Conservation (phyloP, 2,329 filamentous ascomycete species). For the Dactylellina sp. region DNA sequence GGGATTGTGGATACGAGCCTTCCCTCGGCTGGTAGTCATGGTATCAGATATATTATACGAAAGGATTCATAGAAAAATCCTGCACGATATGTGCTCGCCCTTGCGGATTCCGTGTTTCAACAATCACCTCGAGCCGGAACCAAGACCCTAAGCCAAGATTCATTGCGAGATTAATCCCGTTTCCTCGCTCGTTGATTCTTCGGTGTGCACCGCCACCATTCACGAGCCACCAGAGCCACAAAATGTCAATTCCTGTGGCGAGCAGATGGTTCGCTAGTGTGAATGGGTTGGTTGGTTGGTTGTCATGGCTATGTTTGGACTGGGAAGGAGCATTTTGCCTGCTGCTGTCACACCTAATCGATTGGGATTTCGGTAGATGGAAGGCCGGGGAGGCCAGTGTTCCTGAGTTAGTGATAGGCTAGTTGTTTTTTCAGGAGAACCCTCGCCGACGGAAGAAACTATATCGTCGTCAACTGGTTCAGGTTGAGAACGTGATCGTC, state of each 20-base stretch:
- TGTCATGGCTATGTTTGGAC: constrained; percentile 16
- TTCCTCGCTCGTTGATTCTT: not conserved
- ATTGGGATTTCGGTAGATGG: constrained; percentile 31
- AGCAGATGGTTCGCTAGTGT: not conserved
- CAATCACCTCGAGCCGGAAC: no score
- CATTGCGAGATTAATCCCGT: not conserved
- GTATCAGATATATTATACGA: no score
- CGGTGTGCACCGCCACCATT: no score
- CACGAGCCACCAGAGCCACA: constrained; percentile 12
- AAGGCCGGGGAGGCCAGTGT: no score
- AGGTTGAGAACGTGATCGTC: not conserved
- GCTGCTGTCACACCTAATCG: not conserved
- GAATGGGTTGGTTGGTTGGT: constrained; percentile 6
- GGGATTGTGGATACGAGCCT: not conserved
- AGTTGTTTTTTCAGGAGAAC: not conserved
- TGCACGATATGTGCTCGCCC: not conserved
- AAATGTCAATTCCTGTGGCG: constrained; percentile 38
- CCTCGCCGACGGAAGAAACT: not conserved
- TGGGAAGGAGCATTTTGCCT: not conserved
- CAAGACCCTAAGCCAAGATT: not conserved
- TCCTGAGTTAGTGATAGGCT: constrained; percentile 38
- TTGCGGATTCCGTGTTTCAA: no score
- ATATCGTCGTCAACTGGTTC: not conserved
- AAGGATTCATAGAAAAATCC: not conserved
- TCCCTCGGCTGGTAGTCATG: no score